phyloP scores from a whole-genome alignment of 1,284 basidiomycete genomes.

The Thecaphora thlaspeos region DNA sequence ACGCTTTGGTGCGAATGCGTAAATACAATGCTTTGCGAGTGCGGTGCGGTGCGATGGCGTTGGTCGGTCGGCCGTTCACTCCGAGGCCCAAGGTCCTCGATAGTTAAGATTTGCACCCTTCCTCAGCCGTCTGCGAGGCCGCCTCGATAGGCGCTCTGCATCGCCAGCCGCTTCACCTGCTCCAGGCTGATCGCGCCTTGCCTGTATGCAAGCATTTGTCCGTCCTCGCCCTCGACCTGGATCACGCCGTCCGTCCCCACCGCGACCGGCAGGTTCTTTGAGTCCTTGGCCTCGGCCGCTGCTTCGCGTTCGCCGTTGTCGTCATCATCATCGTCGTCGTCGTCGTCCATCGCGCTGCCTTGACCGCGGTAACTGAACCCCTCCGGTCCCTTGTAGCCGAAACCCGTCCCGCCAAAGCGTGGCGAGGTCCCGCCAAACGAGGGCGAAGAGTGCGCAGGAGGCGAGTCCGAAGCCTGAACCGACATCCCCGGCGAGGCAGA shows the following conservation, averaged over 20 bases:
- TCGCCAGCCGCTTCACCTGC: constrained; percentile 47
- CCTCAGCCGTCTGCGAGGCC: constrained; percentile 61
- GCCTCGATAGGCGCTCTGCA: constrained; percentile 43
- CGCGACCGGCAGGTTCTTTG: constrained; percentile 22
- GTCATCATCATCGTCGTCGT: constrained; percentile 31
- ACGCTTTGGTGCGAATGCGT: too few relatives aligned
- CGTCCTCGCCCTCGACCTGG: constrained; percentile 52
- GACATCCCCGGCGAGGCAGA: constrained; percentile 45
- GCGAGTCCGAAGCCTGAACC: constrained; percentile 33
- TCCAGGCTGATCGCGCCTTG: constrained; percentile 53
- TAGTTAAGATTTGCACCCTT: too few relatives aligned
- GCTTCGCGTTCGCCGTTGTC: constrained; percentile 16
- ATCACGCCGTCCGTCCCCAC: constrained; percentile 40
- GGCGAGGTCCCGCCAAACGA: constrained; percentile 13
- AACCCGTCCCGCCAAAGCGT: constrained; percentile 12
- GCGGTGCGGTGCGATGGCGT: too few relatives aligned
- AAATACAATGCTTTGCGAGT: too few relatives aligned
- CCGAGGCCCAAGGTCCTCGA: too few relatives aligned
- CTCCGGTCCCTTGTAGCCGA: constrained; percentile 19
- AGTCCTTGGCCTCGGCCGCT: constrained; percentile 14
- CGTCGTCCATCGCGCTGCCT: constrained; percentile 37
- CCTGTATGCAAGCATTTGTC: constrained; percentile 46
- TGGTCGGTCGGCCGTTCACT: too few relatives aligned
- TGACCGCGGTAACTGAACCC: constrained; percentile 26
- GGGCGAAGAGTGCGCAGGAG: constrained; percentile 11